Evolutionary conservation across 2,329 filamentous ascomycete genomes (phyloP).

Genomic region (Aspergillus thermomutatus): DNA sequence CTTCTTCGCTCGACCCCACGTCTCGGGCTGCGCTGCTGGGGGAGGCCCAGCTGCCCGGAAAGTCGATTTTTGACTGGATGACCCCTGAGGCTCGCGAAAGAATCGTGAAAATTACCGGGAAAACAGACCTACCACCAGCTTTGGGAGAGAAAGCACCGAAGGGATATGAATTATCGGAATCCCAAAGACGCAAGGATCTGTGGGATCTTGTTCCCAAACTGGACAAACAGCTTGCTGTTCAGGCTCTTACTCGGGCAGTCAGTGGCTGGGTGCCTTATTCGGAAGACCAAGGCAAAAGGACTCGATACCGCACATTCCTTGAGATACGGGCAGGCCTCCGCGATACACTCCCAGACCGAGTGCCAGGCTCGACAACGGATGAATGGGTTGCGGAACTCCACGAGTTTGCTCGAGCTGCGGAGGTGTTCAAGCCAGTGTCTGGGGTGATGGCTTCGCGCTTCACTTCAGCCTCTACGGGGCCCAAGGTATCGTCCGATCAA

Average conservation of each 20-base stretch:
- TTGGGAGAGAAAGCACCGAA: conserved; percentile 67
- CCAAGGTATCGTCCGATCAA: conserved; percentile 38
- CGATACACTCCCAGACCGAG: conserved; percentile 56
- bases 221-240: conserved; percentile 64
- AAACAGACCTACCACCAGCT: conserved; percentile 71
- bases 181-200: conserved; percentile 58
- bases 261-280: conserved; percentile 77
- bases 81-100: conserved; percentile 72
- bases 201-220: conserved; percentile 60
- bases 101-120: conserved; percentile 72
- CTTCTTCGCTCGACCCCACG: conserved; percentile 70
- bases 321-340: conserved; percentile 68
- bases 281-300: conserved; percentile 74
- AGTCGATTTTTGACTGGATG: conserved; percentile 94
- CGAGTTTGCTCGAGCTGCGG: conserved; percentile 71
- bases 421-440: conserved; percentile 87
- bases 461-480: conserved; percentile 56
- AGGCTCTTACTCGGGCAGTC: conserved; percentile 63
- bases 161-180: conserved; percentile 61
- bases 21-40: conserved; percentile 76
- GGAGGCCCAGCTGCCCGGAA: conserved; percentile 76
- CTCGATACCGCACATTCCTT: conserved; percentile 78
- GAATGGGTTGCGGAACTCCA: conserved; percentile 77
- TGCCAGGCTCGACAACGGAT: conserved; percentile 53
- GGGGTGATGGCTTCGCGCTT: conserved; percentile 93